A percentile compares a stretch with the other conserved stretches of the same genome.
These are phyloP conservation scores for Pestalotiopsis sp. DNA, from an alignment of 2,329 filamentous ascomycete species.

Conservation along the genomic window DNA sequence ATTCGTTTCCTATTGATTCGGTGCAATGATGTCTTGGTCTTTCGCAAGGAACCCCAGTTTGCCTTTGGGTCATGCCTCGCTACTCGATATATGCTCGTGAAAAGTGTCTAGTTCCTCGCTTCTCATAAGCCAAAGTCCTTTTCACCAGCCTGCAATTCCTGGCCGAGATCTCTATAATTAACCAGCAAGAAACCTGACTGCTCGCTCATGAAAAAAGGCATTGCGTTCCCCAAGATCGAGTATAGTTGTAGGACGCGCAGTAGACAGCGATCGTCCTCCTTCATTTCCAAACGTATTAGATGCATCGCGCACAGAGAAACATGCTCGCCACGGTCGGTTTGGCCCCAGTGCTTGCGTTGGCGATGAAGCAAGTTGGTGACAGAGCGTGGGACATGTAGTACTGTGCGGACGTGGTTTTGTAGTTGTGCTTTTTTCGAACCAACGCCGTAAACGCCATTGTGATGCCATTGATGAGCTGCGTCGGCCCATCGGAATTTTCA, in stretches of 20 bases:
- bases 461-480: not conserved
- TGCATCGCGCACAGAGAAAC: not conserved
- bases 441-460: constrained; percentile 3
- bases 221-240: not conserved
- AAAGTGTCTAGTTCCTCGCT: not conserved
- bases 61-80: not conserved
- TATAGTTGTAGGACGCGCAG: not conserved
- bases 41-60: not conserved
- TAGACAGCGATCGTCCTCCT: not conserved
- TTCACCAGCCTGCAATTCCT: not conserved
- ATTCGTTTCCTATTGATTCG: not conserved
- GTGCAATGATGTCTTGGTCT: not conserved
- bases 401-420: not conserved
- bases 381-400: not conserved
- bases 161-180: not conserved
- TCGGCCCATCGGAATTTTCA: not conserved
- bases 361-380: not conserved
- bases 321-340: not conserved
- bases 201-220: not conserved
- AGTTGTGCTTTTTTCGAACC: not conserved
- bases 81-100: not conserved
- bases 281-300: not conserved
- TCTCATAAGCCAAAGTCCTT: not conserved
- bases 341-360: not conserved
- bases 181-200: not conserved